Percentiles rank a stretch among this genome's conserved stretches.
Evolutionary conservation across 75 land plant genomes (phyloP).

Genomic region (Azolla pinnata): DNA sequence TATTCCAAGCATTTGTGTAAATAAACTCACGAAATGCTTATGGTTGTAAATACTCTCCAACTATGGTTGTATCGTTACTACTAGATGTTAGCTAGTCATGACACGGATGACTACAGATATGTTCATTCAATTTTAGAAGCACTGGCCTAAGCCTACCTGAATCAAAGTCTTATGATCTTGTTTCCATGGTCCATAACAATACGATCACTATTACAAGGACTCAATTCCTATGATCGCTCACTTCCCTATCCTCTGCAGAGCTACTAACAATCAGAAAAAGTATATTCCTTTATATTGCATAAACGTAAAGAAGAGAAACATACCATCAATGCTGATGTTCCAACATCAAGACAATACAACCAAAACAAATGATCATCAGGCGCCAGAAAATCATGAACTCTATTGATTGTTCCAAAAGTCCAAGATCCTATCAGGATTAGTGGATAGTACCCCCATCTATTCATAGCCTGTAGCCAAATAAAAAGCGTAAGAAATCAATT

Average conservation of each 20-base stretch:
- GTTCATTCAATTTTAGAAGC: too few relatives aligned
- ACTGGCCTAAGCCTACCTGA: too few relatives aligned
- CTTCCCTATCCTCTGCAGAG: neutral
- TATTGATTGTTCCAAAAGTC: conserved; percentile 88
- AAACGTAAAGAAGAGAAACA: neutral
- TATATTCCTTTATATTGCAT: neutral
- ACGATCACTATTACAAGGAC: too few relatives aligned
- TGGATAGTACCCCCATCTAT: conserved; percentile 91
- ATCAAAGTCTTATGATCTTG: too few relatives aligned
- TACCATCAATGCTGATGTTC: conserved; percentile 87
- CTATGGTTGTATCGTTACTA: too few relatives aligned
- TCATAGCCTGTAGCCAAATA: conserved; percentile 46
- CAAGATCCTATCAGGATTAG: conserved; percentile 89
- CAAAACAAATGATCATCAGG: conserved; percentile 74
- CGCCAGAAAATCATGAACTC: conserved; percentile 69
- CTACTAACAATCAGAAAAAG: neutral
- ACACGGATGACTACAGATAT: too few relatives aligned
- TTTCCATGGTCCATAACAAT: too few relatives aligned
- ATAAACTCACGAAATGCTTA: too few relatives aligned
- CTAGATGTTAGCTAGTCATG: too few relatives aligned
- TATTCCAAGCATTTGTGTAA: too few relatives aligned
- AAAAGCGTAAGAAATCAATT: conserved; percentile 4
- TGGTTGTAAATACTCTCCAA: too few relatives aligned
- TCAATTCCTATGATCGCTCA: neutral
- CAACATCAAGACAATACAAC: conserved; percentile 81